Percentiles rank a stretch among this genome's conserved stretches.
phyloP scores from a whole-genome alignment of 352 stramenopile species.

The Phytophthora sansomeana region DNA sequence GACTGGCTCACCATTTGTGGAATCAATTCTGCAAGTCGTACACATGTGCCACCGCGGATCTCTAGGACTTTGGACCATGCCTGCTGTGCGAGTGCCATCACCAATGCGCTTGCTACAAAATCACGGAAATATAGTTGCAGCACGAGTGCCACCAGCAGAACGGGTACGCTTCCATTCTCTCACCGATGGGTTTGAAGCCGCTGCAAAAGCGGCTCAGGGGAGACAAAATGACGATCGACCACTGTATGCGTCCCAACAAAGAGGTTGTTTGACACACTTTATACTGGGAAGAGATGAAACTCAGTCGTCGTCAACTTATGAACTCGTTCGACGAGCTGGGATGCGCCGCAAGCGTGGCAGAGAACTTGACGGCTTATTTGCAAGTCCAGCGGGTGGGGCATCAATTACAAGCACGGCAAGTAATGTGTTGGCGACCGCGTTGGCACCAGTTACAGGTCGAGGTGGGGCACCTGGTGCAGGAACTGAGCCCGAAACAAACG shows the following conservation, averaged over 20 bases:
- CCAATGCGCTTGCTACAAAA: constrained; percentile 8
- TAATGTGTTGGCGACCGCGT: constrained; percentile 39
- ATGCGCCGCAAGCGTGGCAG: constrained; percentile 35
- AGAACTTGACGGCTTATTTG: constrained; percentile 22
- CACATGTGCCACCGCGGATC: constrained; percentile 66
- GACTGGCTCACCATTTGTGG: constrained; percentile 5
- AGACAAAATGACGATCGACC: background rate
- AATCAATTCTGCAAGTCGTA: constrained; percentile 43
- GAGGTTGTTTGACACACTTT: constrained; percentile 48
- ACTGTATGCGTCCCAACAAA: background rate
- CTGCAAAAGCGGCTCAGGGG: constrained; percentile 11
- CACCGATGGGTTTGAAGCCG: constrained; percentile 40
- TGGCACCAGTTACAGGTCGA: constrained; percentile 36
- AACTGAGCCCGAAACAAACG: constrained; percentile 8
- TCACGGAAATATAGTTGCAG: constrained; percentile 22
- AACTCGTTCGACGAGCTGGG: constrained; percentile 36
- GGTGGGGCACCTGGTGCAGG: constrained; percentile 2
- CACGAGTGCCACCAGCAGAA: constrained; percentile 16
- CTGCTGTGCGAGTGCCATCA: constrained; percentile 15
- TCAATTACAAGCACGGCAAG: constrained; percentile 25
- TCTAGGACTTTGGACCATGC: constrained; percentile 65
- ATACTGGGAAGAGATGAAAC: constrained; percentile 53
- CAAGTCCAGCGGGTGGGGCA: background rate
- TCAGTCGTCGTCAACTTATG: constrained; percentile 42
- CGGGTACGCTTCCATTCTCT: constrained; percentile 34